Evolutionary conservation across 1,139 yeast genomes (phyloP), one percentile per base, ranked within the genome.

Genomic region (Candida sp.): DNA sequence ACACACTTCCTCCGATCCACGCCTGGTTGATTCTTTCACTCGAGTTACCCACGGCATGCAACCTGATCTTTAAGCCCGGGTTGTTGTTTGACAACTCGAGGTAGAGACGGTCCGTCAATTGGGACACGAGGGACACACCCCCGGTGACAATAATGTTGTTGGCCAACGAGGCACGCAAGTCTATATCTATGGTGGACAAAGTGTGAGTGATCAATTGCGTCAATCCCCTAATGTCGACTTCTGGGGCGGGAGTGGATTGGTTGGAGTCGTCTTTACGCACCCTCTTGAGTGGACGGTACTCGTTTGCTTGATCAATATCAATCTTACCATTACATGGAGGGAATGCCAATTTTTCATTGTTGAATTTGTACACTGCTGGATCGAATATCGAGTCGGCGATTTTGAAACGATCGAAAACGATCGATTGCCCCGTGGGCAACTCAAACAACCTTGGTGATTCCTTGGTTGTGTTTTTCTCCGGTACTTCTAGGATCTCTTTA

Each of bases 1-100:
- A 76, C 39, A 94, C 96, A 58, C 96, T 87, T 6, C 98, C 98
- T 42, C 99, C 99, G 50, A 94, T 83, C 98, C 99, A 94, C 6
- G 96, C 80, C 56, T 96, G 92, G 65, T 84, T 90, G 58, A 85
- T 84, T 62, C 98, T 81, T 69, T 94, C 99, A 47, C 81, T 80
- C 2, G 89, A 72, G 65, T 90, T 90, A 37, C 99, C 98, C 4
- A 90, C 86, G 1, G 98, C 90, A 61, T 92, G 90, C 44, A 94
- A 81, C 63, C 98, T 79, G 48, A 94, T 86, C 68, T 94, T 94
- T 59, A 93, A 78, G n/a, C 98, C 97, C 1, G 98, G 98, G 61
- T 93, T 85, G 51, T 83, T 73, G 50, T 79, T 78, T 26, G 87
- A 81, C 53, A 94, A 73, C 61, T 94, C 99, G 42, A 81, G 75